These are phyloP conservation scores for Plasmodium knowlesi DNA, from an alignment of 169 alveolate genomes.

Conservation along the genomic window DNA sequence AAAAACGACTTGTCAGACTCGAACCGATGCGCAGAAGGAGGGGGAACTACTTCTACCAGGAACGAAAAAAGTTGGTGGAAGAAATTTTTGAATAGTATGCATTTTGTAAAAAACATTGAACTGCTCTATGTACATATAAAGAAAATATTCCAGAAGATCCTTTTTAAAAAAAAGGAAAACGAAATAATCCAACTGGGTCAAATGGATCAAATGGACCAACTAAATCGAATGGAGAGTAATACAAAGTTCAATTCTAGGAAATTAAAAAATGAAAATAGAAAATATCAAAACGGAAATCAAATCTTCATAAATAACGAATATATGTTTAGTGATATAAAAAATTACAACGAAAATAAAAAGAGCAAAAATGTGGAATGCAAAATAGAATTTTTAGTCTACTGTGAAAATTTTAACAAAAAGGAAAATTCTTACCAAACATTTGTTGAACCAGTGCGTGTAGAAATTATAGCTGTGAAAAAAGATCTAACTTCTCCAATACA, in stretches of 20 bases:
- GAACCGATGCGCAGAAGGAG: slow-evolving; percentile 10
- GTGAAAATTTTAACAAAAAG: slow-evolving; percentile 66
- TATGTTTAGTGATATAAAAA: slow-evolving; percentile 25
- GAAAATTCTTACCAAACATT: slow-evolving; percentile 71
- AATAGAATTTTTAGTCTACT: slow-evolving; percentile 49
- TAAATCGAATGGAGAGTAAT: background rate
- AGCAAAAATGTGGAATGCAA: slow-evolving; percentile 47
- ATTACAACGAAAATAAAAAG: slow-evolving; percentile 52
- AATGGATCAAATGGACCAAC: background rate
- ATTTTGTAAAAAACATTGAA: slow-evolving; percentile 24
- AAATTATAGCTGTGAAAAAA: slow-evolving; percentile 49
- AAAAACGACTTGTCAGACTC: background rate
- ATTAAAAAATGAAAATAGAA: background rate
- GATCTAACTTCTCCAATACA: slow-evolving; percentile 52
- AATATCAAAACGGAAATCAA: slow-evolving; percentile 12
- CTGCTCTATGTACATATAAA: slow-evolving; percentile 28
- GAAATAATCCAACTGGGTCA: background rate
- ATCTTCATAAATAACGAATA: slow-evolving; percentile 27
- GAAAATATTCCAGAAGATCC: slow-evolving; percentile 17
- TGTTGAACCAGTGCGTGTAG: slow-evolving; percentile 63
- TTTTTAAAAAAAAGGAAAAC: slow-evolving; percentile 35
- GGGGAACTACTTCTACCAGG: background rate
- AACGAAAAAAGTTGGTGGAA: background rate
- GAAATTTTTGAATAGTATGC: slow-evolving; percentile 1
- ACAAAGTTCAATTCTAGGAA: background rate